Percentiles rank a stretch among this genome's conserved stretches.
Conservation (phyloP, 2,329 filamentous ascomycete genomes). For the Thermothelomyces thermophilus region DNA sequence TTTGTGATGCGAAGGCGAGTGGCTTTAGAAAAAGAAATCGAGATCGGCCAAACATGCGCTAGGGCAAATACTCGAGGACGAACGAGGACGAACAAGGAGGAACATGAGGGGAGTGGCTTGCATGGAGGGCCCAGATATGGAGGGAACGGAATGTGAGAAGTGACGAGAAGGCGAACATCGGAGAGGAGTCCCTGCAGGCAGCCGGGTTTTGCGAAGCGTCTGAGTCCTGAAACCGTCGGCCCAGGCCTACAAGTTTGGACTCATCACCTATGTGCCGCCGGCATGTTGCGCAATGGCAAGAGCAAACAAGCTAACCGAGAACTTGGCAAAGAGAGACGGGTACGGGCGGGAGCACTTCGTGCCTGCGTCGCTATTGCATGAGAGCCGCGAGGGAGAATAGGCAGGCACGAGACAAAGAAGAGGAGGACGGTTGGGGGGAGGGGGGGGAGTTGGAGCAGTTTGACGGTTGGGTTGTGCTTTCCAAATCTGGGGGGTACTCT, state of each 20-base stretch:
- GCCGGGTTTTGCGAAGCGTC: conserved; percentile 2
- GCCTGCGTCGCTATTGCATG: no score
- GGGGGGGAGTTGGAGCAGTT: not conserved
- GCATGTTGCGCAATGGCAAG: conserved; percentile 1
- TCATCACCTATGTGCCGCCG: conserved; percentile 5
- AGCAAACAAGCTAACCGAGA: conserved; percentile 9
- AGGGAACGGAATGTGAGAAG: conserved; percentile 5
- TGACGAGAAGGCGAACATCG: not conserved
- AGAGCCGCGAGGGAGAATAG: no score
- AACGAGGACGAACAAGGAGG: conserved; percentile 10
- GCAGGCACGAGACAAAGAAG: not conserved
- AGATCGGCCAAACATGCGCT: conserved; percentile 14
- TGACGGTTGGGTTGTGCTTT: not conserved
- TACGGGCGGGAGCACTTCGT: no score
- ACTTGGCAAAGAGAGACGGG: not conserved
- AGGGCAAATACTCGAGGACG: conserved; percentile 5
- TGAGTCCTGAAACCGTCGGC: not conserved
- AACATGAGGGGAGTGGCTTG: conserved; percentile 22
- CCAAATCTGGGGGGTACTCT: not conserved
- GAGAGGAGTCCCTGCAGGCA: conserved; percentile 7
- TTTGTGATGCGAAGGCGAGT: conserved; percentile 7
- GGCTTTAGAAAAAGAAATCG: conserved; percentile 21
- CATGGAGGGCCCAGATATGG: not conserved
- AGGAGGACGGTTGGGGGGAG: not conserved
- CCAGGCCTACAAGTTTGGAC: not conserved